Evolutionary conservation across 2,329 filamentous ascomycete species (phyloP).

Genomic region (Venturia asperata): DNA sequence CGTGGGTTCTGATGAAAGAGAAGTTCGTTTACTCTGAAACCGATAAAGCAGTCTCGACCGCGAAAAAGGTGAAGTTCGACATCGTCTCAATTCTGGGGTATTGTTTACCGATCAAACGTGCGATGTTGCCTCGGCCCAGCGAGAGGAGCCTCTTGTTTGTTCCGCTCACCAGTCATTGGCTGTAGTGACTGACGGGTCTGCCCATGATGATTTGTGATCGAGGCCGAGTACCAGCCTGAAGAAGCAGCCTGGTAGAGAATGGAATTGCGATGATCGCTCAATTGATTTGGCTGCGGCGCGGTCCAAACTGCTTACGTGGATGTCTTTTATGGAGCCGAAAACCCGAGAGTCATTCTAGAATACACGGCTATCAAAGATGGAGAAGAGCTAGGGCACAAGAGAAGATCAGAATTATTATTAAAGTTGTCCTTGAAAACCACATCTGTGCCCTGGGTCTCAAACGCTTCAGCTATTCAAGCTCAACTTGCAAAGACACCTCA

Average conservation of each 20-base stretch:
- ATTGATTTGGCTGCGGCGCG: too few species aligned
- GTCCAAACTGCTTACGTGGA: too few species aligned
- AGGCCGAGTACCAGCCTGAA: not conserved
- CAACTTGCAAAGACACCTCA: not conserved
- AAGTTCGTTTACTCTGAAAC: too few species aligned
- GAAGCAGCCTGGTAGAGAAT: not conserved
- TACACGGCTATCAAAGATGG: too few species aligned
- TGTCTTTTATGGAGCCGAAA: too few species aligned
- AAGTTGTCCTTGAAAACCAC: not conserved
- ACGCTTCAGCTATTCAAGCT: not conserved
- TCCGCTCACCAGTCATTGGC: not conserved
- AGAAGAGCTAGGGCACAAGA: not conserved
- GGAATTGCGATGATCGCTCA: too few species aligned
- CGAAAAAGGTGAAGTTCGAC: not conserved
- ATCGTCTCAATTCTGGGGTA: not conserved
- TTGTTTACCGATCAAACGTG: not conserved
- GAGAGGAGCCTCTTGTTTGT: not conserved
- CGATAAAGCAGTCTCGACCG: too few species aligned
- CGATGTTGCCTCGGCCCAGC: not conserved
- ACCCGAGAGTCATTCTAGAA: too few species aligned
- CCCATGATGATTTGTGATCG: not conserved
- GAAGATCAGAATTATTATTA: slow-evolving; percentile 11
- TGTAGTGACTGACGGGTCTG: not conserved
- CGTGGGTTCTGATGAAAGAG: too few species aligned
- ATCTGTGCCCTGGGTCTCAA: not conserved